These are phyloP conservation scores for Claviceps fusiformis DNA, from an alignment of 2,329 filamentous ascomycete genomes.

Conservation along the genomic window DNA sequence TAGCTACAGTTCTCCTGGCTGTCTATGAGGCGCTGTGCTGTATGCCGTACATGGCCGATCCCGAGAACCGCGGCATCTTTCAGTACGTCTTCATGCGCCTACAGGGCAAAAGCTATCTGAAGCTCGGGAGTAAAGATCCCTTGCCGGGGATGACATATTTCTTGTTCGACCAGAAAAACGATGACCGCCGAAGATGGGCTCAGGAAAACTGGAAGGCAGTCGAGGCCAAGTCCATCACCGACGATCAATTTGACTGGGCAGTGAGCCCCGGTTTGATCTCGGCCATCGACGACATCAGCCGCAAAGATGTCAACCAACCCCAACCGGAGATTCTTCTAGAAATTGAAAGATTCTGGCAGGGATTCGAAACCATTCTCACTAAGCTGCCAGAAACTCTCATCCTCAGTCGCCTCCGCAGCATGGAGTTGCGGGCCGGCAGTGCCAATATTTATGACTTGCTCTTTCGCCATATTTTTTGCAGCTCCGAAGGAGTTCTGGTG, in stretches of 20 bases:
- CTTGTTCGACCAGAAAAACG: conserved; percentile 51
- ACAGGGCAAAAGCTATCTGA: conserved; percentile 58
- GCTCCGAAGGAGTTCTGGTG: conserved; percentile 45
- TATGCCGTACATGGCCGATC: conserved; percentile 55
- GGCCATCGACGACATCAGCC: conserved; percentile 49
- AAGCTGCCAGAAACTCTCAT: conserved; percentile 63
- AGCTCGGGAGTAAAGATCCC: conserved; percentile 55
- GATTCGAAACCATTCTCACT: conserved; percentile 58
- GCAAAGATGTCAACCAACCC: conserved; percentile 24
- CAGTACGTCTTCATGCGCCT: conserved; percentile 73
- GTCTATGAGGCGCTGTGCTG: conserved; percentile 85
- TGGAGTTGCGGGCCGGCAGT: conserved; percentile 50
- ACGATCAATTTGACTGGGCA: conserved; percentile 75
- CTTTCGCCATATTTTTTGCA: conserved; percentile 39
- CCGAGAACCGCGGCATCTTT: conserved; percentile 45
- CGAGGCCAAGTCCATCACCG: conserved; percentile 45
- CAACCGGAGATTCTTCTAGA: conserved; percentile 24
- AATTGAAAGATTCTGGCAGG: conserved; percentile 68
- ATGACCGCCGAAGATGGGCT: conserved; percentile 35
- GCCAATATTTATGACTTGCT: conserved; percentile 54
- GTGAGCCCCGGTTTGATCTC: conserved; percentile 59
- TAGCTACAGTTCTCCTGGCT: conserved; percentile 54
- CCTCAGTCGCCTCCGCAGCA: conserved; percentile 60
- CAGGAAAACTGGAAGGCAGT: conserved; percentile 31
- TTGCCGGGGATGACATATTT: conserved; percentile 77